Evolutionary conservation across 2,329 filamentous ascomycete genomes (phyloP), one percentile per base, ranked within the genome.

Genomic region (Neoarthrinium moseri): DNA sequence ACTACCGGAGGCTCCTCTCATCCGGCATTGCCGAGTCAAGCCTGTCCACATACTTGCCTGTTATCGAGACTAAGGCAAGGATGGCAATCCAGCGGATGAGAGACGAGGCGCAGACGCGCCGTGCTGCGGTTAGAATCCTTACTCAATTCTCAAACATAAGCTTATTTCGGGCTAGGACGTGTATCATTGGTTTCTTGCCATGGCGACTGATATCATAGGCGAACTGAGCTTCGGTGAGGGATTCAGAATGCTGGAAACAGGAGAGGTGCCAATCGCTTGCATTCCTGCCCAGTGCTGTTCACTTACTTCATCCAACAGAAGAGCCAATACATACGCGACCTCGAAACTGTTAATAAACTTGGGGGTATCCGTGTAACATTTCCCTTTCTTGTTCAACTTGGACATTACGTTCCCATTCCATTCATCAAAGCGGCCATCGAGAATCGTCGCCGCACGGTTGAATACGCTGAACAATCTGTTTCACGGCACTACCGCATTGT

Each of bases 181-280:
- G 0, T 66, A 69, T 47, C 78, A 78, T 46, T 82, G 77, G 77
- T 76, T 68, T 62, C 56, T 71, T 5, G 78, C 77, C 43, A 71
- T 80, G 66, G 61, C 76, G 0, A 78, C 76, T 0, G 79, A 83
- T 53, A 60, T 78, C 1, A 76, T 81, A 40, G 75, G 70, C 0
- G 68, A 80, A 41, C 57, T 83, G 5, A 71, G 64, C 1, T 82
- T 83, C 56, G 78, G 78, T 0, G 70, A 80, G n/a, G 75, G 75
- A 1, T 81, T 81, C 47, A 58, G 61, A 0, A 73, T 74, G 63
- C 56, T 83, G 4, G 75, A 81, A 45, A 56, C 58, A 4, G 75
- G 74, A 13, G 58, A 73, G 61, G 75, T 78, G 54, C 48, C 61
- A 47, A n/a, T 11, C 35, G 24, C 24, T 15, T 5, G 17, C 3